These are phyloP conservation scores for Chrysoporthe deuterocubensis DNA, from an alignment of 2,329 filamentous ascomycete species.

Conservation along the genomic window DNA sequence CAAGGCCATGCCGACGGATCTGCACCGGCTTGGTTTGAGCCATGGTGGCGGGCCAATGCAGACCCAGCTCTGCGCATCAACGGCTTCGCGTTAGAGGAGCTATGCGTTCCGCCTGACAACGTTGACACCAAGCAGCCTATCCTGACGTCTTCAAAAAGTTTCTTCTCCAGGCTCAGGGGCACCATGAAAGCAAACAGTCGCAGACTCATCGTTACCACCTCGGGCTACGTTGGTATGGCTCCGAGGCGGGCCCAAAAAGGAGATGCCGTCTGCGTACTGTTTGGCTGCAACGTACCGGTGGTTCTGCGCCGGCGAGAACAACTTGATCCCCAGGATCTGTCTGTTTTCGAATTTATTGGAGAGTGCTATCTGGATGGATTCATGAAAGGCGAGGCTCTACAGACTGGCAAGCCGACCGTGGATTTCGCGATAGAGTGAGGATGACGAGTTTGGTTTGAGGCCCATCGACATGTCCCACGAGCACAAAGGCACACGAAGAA, in stretches of 20 bases:
- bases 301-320: neutral
- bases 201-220: conserved; percentile 16
- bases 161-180: conserved; percentile 12
- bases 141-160: conserved; percentile 1
- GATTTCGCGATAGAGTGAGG: conserved; percentile 3
- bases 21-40: conserved; percentile 8
- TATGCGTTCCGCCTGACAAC: neutral
- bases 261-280: conserved; percentile 21
- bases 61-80: conserved; percentile 3
- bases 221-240: conserved; percentile 11
- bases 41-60: conserved; percentile 12
- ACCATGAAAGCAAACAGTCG: conserved; percentile 11
- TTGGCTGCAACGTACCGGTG: conserved; percentile 17
- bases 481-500: neutral
- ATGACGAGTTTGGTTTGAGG: neutral
- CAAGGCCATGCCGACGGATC: too few species aligned
- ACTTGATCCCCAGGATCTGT: neutral
- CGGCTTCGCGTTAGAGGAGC: neutral
- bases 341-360: conserved; percentile 9
- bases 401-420: neutral
- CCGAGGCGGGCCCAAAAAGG: conserved; percentile 15
- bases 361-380: conserved; percentile 23
- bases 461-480: neutral
- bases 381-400: conserved; percentile 20
- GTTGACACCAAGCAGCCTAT: neutral